phyloP scores from a whole-genome alignment of 1,284 basidiomycete genomes.

The Microstroma glucosiphilum region DNA sequence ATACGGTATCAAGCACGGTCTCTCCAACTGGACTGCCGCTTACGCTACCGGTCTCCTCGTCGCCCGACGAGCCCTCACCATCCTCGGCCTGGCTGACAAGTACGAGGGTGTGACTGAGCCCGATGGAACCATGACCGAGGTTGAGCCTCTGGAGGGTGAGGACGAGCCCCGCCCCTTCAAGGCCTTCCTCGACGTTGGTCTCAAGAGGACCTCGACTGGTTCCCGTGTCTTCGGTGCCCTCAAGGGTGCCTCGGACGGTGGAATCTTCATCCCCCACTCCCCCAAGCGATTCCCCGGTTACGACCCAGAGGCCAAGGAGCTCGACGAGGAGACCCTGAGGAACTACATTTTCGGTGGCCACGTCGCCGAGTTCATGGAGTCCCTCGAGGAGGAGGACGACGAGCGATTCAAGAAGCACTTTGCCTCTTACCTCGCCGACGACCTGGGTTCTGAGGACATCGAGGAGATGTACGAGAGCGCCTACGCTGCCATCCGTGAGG shows the following conservation, averaged over 20 bases:
- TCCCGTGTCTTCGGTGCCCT: slow-evolving; percentile 97
- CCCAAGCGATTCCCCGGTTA: slow-evolving; percentile 98
- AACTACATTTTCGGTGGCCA: slow-evolving; percentile 99
- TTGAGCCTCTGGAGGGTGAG: slow-evolving; percentile 72
- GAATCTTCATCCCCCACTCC: slow-evolving; percentile 95
- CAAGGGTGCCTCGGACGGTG: slow-evolving; percentile 98
- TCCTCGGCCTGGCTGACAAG: slow-evolving; percentile 95
- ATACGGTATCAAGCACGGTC: slow-evolving; percentile 96
- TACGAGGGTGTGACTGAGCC: slow-evolving; percentile 93
- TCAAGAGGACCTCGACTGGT: slow-evolving; percentile 96
- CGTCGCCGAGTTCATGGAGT: slow-evolving; percentile 99
- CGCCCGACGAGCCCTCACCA: slow-evolving; percentile 89
- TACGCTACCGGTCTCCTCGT: slow-evolving; percentile 95
- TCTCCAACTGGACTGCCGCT: slow-evolving; percentile 97
- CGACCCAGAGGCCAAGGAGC: slow-evolving; percentile 86
- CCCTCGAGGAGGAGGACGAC: slow-evolving; percentile 98
- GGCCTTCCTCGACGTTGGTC: slow-evolving; percentile 94
- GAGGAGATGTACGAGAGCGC: slow-evolving; percentile 91
- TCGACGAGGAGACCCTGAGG: slow-evolving; percentile 89
- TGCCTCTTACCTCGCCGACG: slow-evolving; percentile 87
- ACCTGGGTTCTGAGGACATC: slow-evolving; percentile 90
- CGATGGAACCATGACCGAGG: slow-evolving; percentile 75
- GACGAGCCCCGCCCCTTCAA: slow-evolving; percentile 98
- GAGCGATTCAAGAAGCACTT: slow-evolving; percentile 99
- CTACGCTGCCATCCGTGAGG: slow-evolving; percentile 77